These are phyloP conservation scores for Saturnispora besseyi DNA, from an alignment of 805 yeast species.

Conservation along the genomic window DNA sequence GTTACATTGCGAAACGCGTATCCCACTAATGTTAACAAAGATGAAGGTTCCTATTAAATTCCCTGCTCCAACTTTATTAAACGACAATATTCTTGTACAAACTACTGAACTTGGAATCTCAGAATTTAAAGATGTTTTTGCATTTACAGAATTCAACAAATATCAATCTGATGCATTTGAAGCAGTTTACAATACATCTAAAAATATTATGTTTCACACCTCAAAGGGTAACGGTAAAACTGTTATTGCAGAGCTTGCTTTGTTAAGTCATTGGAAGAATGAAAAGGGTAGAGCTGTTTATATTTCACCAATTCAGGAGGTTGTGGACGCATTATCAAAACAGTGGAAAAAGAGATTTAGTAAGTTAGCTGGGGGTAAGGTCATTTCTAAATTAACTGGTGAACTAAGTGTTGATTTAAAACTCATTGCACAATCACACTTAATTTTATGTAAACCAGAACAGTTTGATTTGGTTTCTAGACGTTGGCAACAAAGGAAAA, in stretches of 20 bases:
- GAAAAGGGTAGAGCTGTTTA: slow-evolving; percentile 66
- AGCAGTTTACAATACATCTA: slow-evolving; percentile 43
- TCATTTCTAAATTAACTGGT: slow-evolving; percentile 47
- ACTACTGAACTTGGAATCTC: slow-evolving; percentile 38
- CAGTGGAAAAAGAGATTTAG: slow-evolving; percentile 48
- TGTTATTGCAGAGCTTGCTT: slow-evolving; percentile 59
- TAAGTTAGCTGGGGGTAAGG: slow-evolving; percentile 46
- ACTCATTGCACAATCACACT: slow-evolving; percentile 49
- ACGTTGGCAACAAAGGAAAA: slow-evolving; percentile 74
- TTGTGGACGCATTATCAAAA: slow-evolving; percentile 37
- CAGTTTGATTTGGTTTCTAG: slow-evolving; percentile 69
- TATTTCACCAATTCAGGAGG: slow-evolving; percentile 53
- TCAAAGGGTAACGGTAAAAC: slow-evolving; percentile 75
- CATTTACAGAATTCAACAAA: slow-evolving; percentile 51
- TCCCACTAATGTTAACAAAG: slow-evolving; percentile 48
- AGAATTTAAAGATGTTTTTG: slow-evolving; percentile 39
- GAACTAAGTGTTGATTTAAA: slow-evolving; percentile 47
- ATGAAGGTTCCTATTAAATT: slow-evolving; percentile 54
- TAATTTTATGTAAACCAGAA: slow-evolving; percentile 68
- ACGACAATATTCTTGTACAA: slow-evolving; percentile 44
- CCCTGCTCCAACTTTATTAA: slow-evolving; percentile 50
- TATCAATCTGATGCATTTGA: slow-evolving; percentile 68
- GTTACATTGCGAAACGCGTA: slow-evolving; percentile 63
- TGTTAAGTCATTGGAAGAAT: slow-evolving; percentile 63
- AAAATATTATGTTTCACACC: slow-evolving; percentile 55